Evolutionary conservation across 208 protist species (phyloP), one percentile per base, ranked within the genome.

Genomic region (Acanthamoeba healyi): DNA sequence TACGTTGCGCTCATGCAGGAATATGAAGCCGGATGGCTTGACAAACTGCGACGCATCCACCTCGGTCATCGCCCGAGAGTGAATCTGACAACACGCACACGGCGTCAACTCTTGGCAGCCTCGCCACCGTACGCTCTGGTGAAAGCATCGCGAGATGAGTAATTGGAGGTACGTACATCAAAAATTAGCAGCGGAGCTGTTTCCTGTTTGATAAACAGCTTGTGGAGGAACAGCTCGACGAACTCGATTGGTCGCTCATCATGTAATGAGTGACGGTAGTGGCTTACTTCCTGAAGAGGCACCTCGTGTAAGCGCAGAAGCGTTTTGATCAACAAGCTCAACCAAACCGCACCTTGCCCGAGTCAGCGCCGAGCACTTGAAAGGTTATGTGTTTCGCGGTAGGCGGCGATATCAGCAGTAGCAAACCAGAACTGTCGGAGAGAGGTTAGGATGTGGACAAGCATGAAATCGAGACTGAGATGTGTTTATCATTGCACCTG

Each of bases 21-120:
- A 86, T 15, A 86, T 86, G 77, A 86, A 86, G 7, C n/a, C 38
- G 24, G 77, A 46, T 2, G 77, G 42, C 38, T 86, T 86, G 42
- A 54, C n/a, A 22, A 58, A 56, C 46, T 56, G 34, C 7, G 72
- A 32, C 10, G 34, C 6, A 10, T 9, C 46, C 22, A 54, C 14
- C 29, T 86, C 77, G 5, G n/a, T 46, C 26, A 22, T 32, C 9
- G 10, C 24, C 34, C 17, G 38, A 2, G 77, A 6, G 14, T 86
- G 14, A 24, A 54, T 7, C 77, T 86, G 77, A 2, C n/a, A n/a
- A n/a, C n/a, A n/a, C n/a, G n/a, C n/a, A n/a, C n/a, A n/a, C n/a
- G n/a, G n/a, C n/a, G n/a, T n/a, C n/a, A n/a, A n/a, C n/a, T n/a
- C n/a, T n/a, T n/a, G n/a, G n/a, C n/a, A n/a, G n/a, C n/a, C n/a